Conservation (phyloP, 169 alveolate species). For the Babesia gibsoni region DNA sequence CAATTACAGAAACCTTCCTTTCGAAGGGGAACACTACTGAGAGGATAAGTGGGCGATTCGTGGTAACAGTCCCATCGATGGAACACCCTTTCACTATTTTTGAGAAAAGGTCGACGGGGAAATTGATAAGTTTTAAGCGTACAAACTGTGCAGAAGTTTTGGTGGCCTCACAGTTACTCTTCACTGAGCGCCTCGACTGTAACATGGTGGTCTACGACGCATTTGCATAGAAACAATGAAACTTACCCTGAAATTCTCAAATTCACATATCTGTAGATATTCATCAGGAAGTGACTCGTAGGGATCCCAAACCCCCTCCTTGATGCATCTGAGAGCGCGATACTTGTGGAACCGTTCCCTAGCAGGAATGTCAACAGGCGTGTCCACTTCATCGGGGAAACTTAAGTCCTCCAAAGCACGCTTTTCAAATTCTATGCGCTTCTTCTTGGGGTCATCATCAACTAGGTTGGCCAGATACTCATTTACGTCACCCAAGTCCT, state of each 20-base stretch:
- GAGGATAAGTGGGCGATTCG: slow-evolving; percentile 74
- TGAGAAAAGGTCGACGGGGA: slow-evolving; percentile 47
- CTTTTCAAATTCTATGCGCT: slow-evolving; percentile 51
- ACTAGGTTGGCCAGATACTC: slow-evolving; percentile 13
- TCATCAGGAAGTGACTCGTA: slow-evolving; percentile 88
- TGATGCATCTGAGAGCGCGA: slow-evolving; percentile 86
- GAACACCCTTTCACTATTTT: slow-evolving; percentile 28
- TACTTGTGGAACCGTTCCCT: slow-evolving; percentile 80
- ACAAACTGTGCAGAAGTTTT: slow-evolving; percentile 20
- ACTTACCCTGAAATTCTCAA: slow-evolving; percentile 79
- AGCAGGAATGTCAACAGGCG: slow-evolving; percentile 76
- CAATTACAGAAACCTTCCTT: slow-evolving; percentile 88
- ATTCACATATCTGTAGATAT: slow-evolving; percentile 85
- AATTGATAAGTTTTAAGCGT: slow-evolving; percentile 27
- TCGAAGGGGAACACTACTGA: slow-evolving; percentile 91
- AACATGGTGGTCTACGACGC: slow-evolving; percentile 38
- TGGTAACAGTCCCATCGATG: background rate
- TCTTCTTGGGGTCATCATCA: slow-evolving; percentile 2
- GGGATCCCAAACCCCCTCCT: slow-evolving; percentile 90
- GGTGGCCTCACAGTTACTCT: slow-evolving; percentile 16
- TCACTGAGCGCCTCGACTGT: slow-evolving; percentile 15
- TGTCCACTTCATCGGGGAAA: slow-evolving; percentile 91
- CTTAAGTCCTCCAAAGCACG: slow-evolving; percentile 53
- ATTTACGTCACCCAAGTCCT: slow-evolving; percentile 23
- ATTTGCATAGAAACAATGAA: slow-evolving; percentile 27